These are phyloP conservation scores for Hibiscus tridactylites DNA, from an alignment of 345 rosid species.

Conservation along the genomic window DNA sequence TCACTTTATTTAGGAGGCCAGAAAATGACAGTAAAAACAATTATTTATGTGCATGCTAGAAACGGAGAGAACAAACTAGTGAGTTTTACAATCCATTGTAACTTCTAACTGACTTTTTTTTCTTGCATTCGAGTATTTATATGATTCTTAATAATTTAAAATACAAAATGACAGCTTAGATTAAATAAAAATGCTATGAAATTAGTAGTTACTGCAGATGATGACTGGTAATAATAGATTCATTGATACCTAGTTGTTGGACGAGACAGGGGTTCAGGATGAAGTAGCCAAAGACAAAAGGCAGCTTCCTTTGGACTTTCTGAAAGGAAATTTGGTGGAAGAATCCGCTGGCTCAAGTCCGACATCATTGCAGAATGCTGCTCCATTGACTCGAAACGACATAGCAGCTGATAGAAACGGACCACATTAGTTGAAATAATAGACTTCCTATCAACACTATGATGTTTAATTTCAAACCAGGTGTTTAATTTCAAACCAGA, in stretches of 20 bases:
- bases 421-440: slow-evolving; percentile 11
- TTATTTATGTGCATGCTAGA: neutral
- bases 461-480: neutral
- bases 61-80: neutral
- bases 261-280: slow-evolving; percentile 63
- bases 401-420: slow-evolving; percentile 49
- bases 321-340: slow-evolving; percentile 58
- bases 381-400: slow-evolving; percentile 44
- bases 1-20: neutral
- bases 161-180: neutral
- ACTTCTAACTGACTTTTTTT: neutral
- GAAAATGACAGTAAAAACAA: neutral
- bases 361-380: slow-evolving; percentile 39
- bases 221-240: neutral
- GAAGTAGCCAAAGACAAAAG: slow-evolving; percentile 82
- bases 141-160: neutral
- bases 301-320: slow-evolving; percentile 58
- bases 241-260: slow-evolving; percentile 58
- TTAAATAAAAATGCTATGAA: neutral
- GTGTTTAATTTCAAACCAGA: neutral
- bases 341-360: slow-evolving; percentile 49
- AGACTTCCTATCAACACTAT: neutral
- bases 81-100: neutral
- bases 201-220: neutral
- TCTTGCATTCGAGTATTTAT: neutral